Evolutionary conservation across 1,139 yeast species (phyloP).

Genomic region (Schwanniomyces etchellsii): DNA sequence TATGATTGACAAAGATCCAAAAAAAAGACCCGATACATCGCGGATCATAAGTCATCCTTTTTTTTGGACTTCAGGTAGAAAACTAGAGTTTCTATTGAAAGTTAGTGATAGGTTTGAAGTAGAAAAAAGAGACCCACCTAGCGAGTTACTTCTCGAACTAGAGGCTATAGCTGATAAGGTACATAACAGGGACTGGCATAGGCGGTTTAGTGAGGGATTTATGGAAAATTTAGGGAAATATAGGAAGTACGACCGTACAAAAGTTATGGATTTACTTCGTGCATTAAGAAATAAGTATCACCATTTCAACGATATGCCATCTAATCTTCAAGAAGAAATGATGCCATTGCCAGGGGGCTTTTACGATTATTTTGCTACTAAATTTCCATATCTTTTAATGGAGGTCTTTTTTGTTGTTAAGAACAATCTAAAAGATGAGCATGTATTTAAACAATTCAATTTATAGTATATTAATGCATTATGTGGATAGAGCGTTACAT

Average conservation of each 20-base stretch:
- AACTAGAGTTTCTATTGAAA: constrained; percentile 74
- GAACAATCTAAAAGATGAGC: constrained; percentile 54
- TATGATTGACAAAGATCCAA: constrained; percentile 71
- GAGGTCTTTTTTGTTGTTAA: constrained; percentile 64
- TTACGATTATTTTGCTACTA: constrained; percentile 62
- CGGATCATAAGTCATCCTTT: constrained; percentile 75
- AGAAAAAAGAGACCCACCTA: constrained; percentile 84
- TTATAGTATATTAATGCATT: too few relatives aligned
- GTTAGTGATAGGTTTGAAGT: constrained; percentile 90
- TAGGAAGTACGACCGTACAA: constrained; percentile 76
- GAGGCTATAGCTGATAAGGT: constrained; percentile 53
- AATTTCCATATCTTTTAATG: constrained; percentile 78
- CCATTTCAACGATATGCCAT: constrained; percentile 87
- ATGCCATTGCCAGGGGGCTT: constrained; percentile 83
- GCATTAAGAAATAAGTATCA: constrained; percentile 90
- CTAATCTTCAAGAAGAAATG: constrained; percentile 51
- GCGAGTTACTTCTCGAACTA: constrained; percentile 52
- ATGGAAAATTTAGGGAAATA: constrained; percentile 84
- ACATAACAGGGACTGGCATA: constrained; percentile 71
- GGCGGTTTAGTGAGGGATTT: constrained; percentile 62
- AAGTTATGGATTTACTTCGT: constrained; percentile 76
- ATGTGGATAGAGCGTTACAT: too few relatives aligned
- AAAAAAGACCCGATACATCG: constrained; percentile 65
- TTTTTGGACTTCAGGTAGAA: constrained; percentile 76
- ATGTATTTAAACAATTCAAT: constrained; percentile 51